Evolutionary conservation across 176 grass and related monocot genomes (phyloP).

Genomic region (Triticum timopheevii): DNA sequence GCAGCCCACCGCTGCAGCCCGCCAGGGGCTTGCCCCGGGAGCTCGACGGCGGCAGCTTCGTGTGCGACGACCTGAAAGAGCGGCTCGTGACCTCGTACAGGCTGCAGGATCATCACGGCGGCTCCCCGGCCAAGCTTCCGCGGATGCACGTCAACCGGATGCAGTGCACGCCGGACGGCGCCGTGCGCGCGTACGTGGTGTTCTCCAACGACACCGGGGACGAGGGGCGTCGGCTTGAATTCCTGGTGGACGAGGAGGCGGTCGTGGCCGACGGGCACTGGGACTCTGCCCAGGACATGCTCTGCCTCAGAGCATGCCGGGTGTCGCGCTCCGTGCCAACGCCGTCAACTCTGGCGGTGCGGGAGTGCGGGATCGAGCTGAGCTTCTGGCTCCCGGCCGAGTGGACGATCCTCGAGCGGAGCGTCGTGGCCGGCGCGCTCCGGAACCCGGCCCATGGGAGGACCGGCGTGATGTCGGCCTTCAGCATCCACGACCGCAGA

Average conservation of each 20-base stretch:
- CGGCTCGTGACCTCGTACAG: slow-evolving; percentile 2
- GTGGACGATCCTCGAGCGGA: slow-evolving; percentile 47
- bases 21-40: not conserved
- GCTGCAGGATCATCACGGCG: not conserved
- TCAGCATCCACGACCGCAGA: slow-evolving; percentile 7
- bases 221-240: not conserved
- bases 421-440: slow-evolving; percentile 31
- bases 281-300: slow-evolving; percentile 16
- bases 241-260: slow-evolving; percentile 2
- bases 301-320: slow-evolving; percentile 56
- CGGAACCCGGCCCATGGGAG: not conserved
- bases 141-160: slow-evolving; percentile 38
- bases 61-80: not conserved
- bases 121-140: not conserved
- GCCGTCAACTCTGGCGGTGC: not conserved
- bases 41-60: not conserved
- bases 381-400: slow-evolving; percentile 62
- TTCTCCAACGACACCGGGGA: slow-evolving; percentile 39
- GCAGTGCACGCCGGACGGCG: slow-evolving; percentile 25
- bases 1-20: not conserved
- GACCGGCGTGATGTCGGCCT: not conserved
- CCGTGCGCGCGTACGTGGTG: slow-evolving; percentile 34
- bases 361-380: slow-evolving; percentile 48
- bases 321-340: not conserved
- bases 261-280: slow-evolving; percentile 57